Conservation (phyloP, 2,329 filamentous ascomycete species). For the Colletotrichum sidae region DNA sequence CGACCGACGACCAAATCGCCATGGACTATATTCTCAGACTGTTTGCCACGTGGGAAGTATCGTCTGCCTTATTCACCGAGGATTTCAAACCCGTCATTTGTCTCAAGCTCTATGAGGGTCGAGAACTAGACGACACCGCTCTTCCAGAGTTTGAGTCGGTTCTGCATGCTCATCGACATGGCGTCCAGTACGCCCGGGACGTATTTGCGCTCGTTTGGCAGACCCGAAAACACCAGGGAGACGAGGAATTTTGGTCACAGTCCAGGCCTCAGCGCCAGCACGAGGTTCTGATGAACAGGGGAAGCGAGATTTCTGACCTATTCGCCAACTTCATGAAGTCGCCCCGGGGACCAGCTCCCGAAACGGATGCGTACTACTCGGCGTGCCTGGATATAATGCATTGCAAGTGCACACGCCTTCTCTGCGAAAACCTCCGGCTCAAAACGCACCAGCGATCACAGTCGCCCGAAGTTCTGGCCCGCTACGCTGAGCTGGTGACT, state of each 20-base stretch:
- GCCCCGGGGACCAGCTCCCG: constrained; percentile 16
- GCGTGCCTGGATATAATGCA: constrained; percentile 33
- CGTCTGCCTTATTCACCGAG: constrained; percentile 38
- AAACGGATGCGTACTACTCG: constrained; percentile 23
- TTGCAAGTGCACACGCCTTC: constrained; percentile 24
- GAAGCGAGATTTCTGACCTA: constrained; percentile 30
- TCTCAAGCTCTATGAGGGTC: constrained; percentile 36
- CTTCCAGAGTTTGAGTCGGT: constrained; percentile 34
- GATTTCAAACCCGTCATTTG: constrained; percentile 39
- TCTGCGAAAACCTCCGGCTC: constrained; percentile 25
- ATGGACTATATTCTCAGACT: constrained; percentile 41
- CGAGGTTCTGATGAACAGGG: constrained; percentile 38
- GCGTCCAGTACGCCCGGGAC: constrained; percentile 42
- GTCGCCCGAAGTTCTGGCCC: constrained; percentile 1
- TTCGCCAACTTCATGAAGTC: constrained; percentile 32
- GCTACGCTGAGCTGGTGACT: constrained; percentile 21
- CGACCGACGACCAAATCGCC: constrained; percentile 17
- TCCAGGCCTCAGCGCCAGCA: constrained; percentile 37
- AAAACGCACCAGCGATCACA: constrained; percentile 15
- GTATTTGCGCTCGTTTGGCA: constrained; percentile 40
- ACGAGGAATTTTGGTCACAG: constrained; percentile 37
- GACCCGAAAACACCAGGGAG: constrained; percentile 34
- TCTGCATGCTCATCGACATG: constrained; percentile 36
- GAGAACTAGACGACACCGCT: constrained; percentile 33
- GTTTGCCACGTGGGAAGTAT: constrained; percentile 41